These are phyloP conservation scores for Xylaria digitata DNA, from an alignment of 2,329 filamentous ascomycete genomes.

Conservation along the genomic window DNA sequence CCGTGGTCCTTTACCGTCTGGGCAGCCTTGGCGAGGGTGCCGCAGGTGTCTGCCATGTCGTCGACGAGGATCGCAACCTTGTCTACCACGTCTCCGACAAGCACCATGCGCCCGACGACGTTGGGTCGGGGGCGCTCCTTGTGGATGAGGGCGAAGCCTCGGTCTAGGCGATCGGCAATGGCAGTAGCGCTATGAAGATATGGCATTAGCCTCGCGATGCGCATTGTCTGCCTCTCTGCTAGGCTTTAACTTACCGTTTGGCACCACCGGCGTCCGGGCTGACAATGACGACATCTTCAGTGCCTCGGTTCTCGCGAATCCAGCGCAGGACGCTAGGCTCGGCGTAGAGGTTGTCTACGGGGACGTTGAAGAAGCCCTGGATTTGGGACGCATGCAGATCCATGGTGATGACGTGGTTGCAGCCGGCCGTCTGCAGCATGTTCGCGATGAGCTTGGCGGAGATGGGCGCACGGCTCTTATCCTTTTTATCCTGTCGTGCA, in stretches of 20 bases:
- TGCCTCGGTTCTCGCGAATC: slow-evolving; percentile 86
- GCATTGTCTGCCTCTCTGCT: background rate
- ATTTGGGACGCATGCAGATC: slow-evolving; percentile 94
- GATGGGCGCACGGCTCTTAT: slow-evolving; percentile 92
- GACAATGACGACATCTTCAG: slow-evolving; percentile 90
- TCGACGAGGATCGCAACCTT: slow-evolving; percentile 96
- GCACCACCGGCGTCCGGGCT: slow-evolving; percentile 95
- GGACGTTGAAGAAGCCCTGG: slow-evolving; percentile 92
- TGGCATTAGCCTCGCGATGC: slow-evolving; percentile 24
- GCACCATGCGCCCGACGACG: slow-evolving; percentile 91
- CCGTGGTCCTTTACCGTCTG: slow-evolving; percentile 88
- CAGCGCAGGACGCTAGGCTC: slow-evolving; percentile 92
- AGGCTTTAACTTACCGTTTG: slow-evolving; percentile 74
- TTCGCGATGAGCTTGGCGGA: slow-evolving; percentile 96
- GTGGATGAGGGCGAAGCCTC: slow-evolving; percentile 93
- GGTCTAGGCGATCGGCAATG: slow-evolving; percentile 90
- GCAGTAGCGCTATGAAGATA: slow-evolving; percentile 75
- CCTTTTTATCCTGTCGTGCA: slow-evolving; percentile 97
- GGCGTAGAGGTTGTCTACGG: slow-evolving; percentile 76
- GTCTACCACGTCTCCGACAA: slow-evolving; percentile 93
- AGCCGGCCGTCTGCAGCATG: slow-evolving; percentile 95
- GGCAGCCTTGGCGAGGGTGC: slow-evolving; percentile 83
- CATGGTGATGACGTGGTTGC: slow-evolving; percentile 95
- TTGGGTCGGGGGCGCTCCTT: slow-evolving; percentile 90
- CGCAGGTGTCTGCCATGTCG: slow-evolving; percentile 97